Percentiles rank a stretch among this genome's conserved stretches.
These are phyloP conservation scores for Bacidia rubella DNA, from an alignment of 495 filamentous ascomycete genomes.

Conservation along the genomic window DNA sequence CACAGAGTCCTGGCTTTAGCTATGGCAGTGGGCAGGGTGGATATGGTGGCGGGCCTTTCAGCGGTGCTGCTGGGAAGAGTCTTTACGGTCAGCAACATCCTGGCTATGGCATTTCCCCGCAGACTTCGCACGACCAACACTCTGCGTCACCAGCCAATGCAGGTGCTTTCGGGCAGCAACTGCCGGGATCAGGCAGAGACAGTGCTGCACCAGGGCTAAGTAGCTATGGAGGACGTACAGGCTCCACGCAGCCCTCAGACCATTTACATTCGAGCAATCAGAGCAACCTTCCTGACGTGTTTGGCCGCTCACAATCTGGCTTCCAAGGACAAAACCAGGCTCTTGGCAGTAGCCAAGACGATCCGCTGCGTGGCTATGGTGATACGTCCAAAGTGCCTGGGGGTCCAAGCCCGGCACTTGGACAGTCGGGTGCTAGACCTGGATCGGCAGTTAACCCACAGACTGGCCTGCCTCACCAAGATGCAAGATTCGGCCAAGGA, in stretches of 20 bases:
- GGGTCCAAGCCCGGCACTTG: constrained; percentile 75
- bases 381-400: constrained; percentile 53
- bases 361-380: constrained; percentile 65
- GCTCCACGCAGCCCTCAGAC: constrained; percentile 58
- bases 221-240: constrained; percentile 59
- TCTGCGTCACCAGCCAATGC: constrained; percentile 60
- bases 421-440: constrained; percentile 61
- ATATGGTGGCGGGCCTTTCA: constrained; percentile 41
- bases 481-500: constrained; percentile 44
- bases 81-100: constrained; percentile 69
- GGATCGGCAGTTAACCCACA: constrained; percentile 68
- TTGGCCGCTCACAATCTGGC: constrained; percentile 52
- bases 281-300: constrained; percentile 62
- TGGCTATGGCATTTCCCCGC: constrained; percentile 56
- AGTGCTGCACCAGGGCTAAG: constrained; percentile 42
- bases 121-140: constrained; percentile 60
- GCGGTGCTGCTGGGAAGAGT: constrained; percentile 39
- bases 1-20: constrained; percentile 44
- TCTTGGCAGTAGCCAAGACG: constrained; percentile 44
- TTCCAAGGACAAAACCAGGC: constrained; percentile 57
- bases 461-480: constrained; percentile 59
- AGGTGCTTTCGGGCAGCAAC: constrained; percentile 53
- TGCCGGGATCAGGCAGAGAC: constrained; percentile 51
- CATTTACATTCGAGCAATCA: constrained; percentile 54
- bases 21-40: constrained; percentile 56